Conservation (phyloP, 2,329 filamentous ascomycete species). For the Pestalotiopsis sp. region DNA sequence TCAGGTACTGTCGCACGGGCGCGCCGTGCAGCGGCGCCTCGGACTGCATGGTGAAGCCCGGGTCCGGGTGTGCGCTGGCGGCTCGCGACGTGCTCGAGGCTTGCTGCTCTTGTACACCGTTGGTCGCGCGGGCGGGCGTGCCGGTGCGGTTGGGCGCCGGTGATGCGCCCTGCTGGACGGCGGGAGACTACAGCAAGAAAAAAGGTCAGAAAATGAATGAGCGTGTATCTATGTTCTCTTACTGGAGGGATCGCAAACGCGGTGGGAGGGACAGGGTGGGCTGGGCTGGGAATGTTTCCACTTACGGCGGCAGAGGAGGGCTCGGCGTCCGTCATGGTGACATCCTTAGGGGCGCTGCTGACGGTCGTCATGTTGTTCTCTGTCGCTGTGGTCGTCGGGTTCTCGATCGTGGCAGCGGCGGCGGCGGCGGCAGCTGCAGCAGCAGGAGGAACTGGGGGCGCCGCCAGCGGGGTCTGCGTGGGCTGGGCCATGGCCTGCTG, state of each 20-base stretch:
- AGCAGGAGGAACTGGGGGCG: constrained; percentile 27
- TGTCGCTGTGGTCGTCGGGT: constrained; percentile 4
- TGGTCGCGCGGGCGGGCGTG: constrained; percentile 46
- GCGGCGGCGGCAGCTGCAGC: constrained; percentile 18
- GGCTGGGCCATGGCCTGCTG: constrained; percentile 8
- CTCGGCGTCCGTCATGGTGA: constrained; percentile 49
- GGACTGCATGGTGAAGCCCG: constrained; percentile 56
- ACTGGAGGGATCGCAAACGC: neutral
- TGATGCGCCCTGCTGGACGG: constrained; percentile 27
- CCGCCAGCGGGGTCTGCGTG: constrained; percentile 17
- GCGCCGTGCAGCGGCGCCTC: constrained; percentile 69
- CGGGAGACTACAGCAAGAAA: neutral
- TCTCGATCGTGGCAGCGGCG: neutral
- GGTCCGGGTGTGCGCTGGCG: constrained; percentile 59
- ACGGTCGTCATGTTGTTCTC: constrained; percentile 17
- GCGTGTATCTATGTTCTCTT: neutral
- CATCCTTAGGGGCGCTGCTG: constrained; percentile 32
- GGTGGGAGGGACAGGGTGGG: neutral
- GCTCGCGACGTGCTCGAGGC: constrained; percentile 49
- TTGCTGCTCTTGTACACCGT: constrained; percentile 22
- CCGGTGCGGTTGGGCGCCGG: constrained; percentile 40
- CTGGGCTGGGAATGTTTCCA: neutral
- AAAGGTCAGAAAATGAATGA: neutral
- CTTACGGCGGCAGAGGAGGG: constrained; percentile 42
- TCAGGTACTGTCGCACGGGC: constrained; percentile 71